Base-by-base conservation (phyloP, 495 filamentous ascomycete species). In the Neurospora sp. region DNA sequence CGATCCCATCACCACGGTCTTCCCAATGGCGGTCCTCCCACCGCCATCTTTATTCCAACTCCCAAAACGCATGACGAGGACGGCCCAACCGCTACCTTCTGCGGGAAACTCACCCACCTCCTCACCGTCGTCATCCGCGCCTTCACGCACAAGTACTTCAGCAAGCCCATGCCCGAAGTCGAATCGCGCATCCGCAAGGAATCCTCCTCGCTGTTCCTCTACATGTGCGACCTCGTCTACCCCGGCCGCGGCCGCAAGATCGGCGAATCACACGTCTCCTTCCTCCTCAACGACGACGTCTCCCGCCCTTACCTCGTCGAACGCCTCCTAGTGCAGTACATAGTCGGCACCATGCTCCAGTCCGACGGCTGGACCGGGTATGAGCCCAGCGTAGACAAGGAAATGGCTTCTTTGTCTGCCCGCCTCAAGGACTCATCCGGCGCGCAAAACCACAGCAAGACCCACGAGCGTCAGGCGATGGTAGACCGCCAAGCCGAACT, bases 281-380 rank as follows among this genome's bases (percentile, higher is more conserved):
- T 65, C 46, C 73, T 83, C 0, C 71, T 83, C 0, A 41, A 42
- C 22, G 78, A 83, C 44, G 48, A 70, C 39, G 70, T 72, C 7
- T 71, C 76, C 0, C 74, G 82, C 18, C 72, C 71, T 3, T 79
- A 75, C 72, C 75, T 82, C 16, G 53, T 81, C 6, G 73, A 79
- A 73, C 77, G 82, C 20, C 75, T 83, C 4, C 69, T 78, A 8
- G 20, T 80, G 44, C 76, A 77, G 8, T 79, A 81, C 44, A 75
- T 81, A n/a, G 35, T 78, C 20, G 69, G 72, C 18, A 71, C 74
- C 5, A 74, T 83, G 39, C 76, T 79, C 69, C 69, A 39, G 16
- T 27, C 74, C 12, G 74, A 79, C 3, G 74, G 73, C 27, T 84
- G 78, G 73, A 53, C 73, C 18, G 69, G 68, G 0, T 83, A 76